Percentiles rank a stretch among this genome's conserved stretches.
Evolutionary conservation across 129 eudicot genomes (phyloP).

Genomic region (Centaurea solstitialis): DNA sequence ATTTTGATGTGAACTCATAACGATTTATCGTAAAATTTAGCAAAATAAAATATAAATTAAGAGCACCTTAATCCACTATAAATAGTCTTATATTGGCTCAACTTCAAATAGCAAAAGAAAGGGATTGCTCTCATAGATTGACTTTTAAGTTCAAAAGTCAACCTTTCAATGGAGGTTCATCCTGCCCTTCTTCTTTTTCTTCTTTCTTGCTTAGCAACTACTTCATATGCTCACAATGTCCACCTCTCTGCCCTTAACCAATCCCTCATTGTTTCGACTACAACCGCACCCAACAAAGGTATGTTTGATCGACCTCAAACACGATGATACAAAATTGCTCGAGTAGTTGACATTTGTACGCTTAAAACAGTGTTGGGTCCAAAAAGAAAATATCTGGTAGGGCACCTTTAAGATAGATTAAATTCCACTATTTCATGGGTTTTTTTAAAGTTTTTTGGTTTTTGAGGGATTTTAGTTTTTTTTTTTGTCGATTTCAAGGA

Average conservation of each 20-base stretch:
- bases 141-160: constrained; percentile 21
- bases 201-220: constrained; percentile 30
- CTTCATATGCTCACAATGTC: constrained; percentile 45
- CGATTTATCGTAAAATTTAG: no score
- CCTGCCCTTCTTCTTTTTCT: constrained; percentile 7
- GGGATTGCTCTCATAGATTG: not conserved
- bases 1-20: no score
- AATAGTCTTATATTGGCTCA: not conserved
- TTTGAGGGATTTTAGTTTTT: no score
- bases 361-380: not conserved
- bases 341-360: not conserved
- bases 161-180: constrained; percentile 34
- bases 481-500: no score
- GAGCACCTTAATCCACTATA: not conserved
- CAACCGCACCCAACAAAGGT: constrained; percentile 28
- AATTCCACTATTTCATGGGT: no score
- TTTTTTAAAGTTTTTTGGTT: no score
- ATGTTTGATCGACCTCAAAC: not conserved
- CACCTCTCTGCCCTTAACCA: constrained; percentile 47
- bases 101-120: not conserved
- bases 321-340: not conserved
- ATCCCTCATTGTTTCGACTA: constrained; percentile 45
- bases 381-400: no score
- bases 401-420: no score
- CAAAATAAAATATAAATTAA: not conserved